phyloP scores from a whole-genome alignment of 1,139 yeast genomes.

The Lodderomyces theae region DNA sequence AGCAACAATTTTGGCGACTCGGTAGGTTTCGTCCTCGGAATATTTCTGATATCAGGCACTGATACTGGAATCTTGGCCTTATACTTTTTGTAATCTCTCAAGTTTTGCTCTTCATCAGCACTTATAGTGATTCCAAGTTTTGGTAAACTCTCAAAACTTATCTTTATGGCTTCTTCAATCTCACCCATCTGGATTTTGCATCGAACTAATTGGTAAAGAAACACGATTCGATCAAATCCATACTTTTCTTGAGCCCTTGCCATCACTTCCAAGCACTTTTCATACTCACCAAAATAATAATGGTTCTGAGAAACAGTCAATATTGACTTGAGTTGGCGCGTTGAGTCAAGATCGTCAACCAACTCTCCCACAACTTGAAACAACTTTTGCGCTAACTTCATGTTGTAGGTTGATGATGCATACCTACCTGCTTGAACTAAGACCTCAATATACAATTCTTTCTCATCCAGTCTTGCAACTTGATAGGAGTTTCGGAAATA shows the following conservation, averaged over 20 bases:
- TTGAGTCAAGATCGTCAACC: constrained; percentile 19
- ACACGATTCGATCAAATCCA: constrained; percentile 29
- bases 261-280: constrained; percentile 28
- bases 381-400: constrained; percentile 28
- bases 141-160: constrained; percentile 33
- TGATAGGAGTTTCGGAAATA: constrained; percentile 31
- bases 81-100: constrained; percentile 21
- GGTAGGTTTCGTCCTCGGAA: constrained; percentile 24
- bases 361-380: constrained; percentile 30
- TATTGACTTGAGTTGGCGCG: constrained; percentile 23
- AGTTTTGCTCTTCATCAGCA: constrained; percentile 17
- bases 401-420: constrained; percentile 35
- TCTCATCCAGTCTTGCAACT: constrained; percentile 26
- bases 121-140: constrained; percentile 29
- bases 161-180: constrained; percentile 33
- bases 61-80: constrained; percentile 39
- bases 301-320: constrained; percentile 35
- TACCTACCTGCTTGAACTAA: constrained; percentile 37
- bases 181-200: constrained; percentile 36
- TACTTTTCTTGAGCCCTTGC: constrained; percentile 22
- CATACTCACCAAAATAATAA: constrained; percentile 25
- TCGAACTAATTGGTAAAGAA: constrained; percentile 37
- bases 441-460: constrained; percentile 27
- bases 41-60: constrained; percentile 39
- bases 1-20: constrained; percentile 29